A percentile compares a stretch with the other conserved stretches of the same genome.
These are phyloP conservation scores for Thalassiosira exigua DNA, from an alignment of 352 stramenopile species.

Conservation along the genomic window DNA sequence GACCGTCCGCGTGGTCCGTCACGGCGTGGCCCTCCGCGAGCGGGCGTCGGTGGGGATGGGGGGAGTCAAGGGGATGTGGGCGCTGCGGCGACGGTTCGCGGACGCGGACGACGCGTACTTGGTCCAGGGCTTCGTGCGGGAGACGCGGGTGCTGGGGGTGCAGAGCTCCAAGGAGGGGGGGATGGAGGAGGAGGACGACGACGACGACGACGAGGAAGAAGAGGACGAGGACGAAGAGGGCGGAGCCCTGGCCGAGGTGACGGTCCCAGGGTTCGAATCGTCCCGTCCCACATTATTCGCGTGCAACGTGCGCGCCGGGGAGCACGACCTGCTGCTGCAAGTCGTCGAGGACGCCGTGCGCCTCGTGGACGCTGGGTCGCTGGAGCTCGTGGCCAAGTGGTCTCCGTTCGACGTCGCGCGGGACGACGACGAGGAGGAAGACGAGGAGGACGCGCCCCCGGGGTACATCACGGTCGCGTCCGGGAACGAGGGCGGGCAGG, in stretches of 20 bases:
- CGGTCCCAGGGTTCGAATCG: conserved; percentile 73
- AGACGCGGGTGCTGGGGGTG: conserved; percentile 96
- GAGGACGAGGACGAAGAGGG: conserved; percentile 90
- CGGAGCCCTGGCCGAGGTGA: conserved; percentile 73
- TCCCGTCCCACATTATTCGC: conserved; percentile 92
- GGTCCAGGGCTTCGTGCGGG: conserved; percentile 94
- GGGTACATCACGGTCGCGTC: conserved; percentile 81
- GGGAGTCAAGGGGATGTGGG: conserved; percentile 98
- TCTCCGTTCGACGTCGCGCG: conserved; percentile 65
- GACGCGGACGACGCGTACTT: conserved; percentile 93
- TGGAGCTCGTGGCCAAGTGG: conserved; percentile 87
- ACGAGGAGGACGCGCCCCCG: conserved; percentile 39
- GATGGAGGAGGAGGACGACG: conserved; percentile 85
- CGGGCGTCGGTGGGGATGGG: conserved; percentile 92
- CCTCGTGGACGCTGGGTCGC: conserved; percentile 87
- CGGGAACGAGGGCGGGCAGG: conserved; percentile 90
- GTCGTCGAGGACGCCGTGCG: conserved; percentile 92
- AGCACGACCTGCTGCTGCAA: conserved; percentile 86
- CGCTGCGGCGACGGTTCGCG: conserved; percentile 88
- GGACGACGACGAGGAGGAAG: conserved; percentile 17
- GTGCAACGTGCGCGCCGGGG: conserved; percentile 87
- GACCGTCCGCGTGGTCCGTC: conserved; percentile 96
- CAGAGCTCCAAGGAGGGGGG: conserved; percentile 82
- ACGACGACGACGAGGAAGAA: conserved; percentile 54
- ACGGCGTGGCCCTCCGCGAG: conserved; percentile 98